Evolutionary conservation across 1,139 yeast genomes (phyloP), one percentile per base, ranked within the genome.

Genomic region (Candida sanyaensis): DNA sequence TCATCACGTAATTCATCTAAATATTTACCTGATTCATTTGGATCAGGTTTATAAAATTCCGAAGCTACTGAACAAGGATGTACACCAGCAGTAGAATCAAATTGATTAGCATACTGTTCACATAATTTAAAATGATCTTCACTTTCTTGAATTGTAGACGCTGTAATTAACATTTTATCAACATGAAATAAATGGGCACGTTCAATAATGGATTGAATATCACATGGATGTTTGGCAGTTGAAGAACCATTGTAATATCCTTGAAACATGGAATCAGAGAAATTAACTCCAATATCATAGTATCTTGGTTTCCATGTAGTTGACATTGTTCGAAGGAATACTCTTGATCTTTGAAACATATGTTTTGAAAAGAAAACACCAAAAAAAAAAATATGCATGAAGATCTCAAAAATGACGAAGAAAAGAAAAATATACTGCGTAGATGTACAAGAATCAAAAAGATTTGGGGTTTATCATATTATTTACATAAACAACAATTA

Each of bases 41-140:
- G 27, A 23, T 40, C 42, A 2, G 53, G 58, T 17, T 42, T 45
- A 46, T 70, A 75, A 52, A 75, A 75, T 50, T 75, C 89, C 53
- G 81, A 86, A 13, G 83, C 78, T 0, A 90, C 96, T 17, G 86
- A 73, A 65, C 98, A 92, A 0, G 99, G 99, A 67, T 93, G 99
- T 1, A 92, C 96, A 9, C 99, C 99, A 1, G 85, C 93, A 0
- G 99, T 93, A 12, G 88, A 81, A 53, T 70, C 75, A 43, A 85
- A 69, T 17, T 64, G 59, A 4, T 66, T 64, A 41, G 63, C 69
- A 54, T 61, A 68, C 47, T 55, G 55, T 47, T 53, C 64, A 52
- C 75, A 72, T 23, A 72, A 61, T 27, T 57, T 62, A 42, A 75
- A 66, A 51, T 74, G 80, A 5, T 66, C 73, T 33, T 63, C 56